Evolutionary conservation across 352 stramenopile species (phyloP), one percentile per base, ranked within the genome.

Genomic region (Globisporangium spinosum): DNA sequence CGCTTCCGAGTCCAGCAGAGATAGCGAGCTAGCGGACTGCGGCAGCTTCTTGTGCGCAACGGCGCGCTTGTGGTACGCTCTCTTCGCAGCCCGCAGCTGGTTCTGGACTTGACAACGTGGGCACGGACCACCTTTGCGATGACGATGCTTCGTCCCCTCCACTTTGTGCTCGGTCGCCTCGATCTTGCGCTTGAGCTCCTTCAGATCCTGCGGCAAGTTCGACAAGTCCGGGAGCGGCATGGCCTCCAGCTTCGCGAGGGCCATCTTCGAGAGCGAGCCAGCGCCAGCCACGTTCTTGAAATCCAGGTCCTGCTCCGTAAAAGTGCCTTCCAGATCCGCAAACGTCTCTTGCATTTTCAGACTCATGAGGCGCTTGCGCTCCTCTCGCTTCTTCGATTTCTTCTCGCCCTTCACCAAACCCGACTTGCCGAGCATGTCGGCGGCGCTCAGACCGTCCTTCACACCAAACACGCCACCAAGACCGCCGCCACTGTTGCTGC

Each of bases 171-270:
- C 86, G 0, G 86, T 94, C 27, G 82, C 82, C 70, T 94, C 86
- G 70, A 94, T 94, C 66, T 94, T 94, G 60, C 83, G 82, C 68
- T 94, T 94, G 20, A 94, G 78, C 35, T 94, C 86, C 58, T 88
- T 88, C 23, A 94, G 70, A 53, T 94, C 86, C 69, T 92, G 83
- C 2, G 86, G 86, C 29, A 94, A 70, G 65, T 92, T 92, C 10
- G 74, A 87, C 59, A 91, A 68, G 49, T 94, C 86, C 8, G 86
- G 86, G 38, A 94, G 66, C 10, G 86, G 83, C 59, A 92, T 57
- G 61, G 87, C 90, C 60, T 94, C 80, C 15, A 89, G 67, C 65
- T 89, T 89, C 9, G 80, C 83, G 25, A 89, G 66, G 62, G 80
- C 78, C 80, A 88, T 84, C 62, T 89, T 89, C 2, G 80, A 84